A percentile compares a stretch with the other conserved stretches of the same genome.
These are phyloP conservation scores for Huntiella decipiens DNA, from an alignment of 2,329 filamentous ascomycete genomes.

Conservation along the genomic window DNA sequence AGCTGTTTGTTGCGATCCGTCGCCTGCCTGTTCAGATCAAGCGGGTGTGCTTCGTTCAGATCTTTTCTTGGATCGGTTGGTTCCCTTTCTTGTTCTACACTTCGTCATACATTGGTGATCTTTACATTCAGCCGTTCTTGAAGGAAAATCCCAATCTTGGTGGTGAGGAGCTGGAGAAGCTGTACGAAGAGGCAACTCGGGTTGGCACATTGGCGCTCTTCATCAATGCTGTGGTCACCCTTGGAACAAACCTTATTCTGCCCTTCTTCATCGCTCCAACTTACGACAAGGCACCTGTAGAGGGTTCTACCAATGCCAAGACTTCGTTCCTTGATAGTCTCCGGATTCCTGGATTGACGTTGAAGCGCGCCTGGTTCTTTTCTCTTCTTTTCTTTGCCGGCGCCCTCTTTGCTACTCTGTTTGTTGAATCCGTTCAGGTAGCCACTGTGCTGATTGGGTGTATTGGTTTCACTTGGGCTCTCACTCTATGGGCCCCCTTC, in stretches of 20 bases:
- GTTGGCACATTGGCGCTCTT: constrained; percentile 79
- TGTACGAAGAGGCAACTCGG: constrained; percentile 72
- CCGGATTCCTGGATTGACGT: constrained; percentile 64
- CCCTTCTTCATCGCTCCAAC: constrained; percentile 74
- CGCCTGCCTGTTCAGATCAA: constrained; percentile 65
- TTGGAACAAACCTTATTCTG: constrained; percentile 62
- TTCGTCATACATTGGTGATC: constrained; percentile 81
- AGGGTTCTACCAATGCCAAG: constrained; percentile 13
- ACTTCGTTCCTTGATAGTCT: constrained; percentile 37
- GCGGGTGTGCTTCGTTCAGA: constrained; percentile 64
- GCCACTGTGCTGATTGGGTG: constrained; percentile 64
- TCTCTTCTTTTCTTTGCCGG: constrained; percentile 68
- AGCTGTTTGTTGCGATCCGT: constrained; percentile 57
- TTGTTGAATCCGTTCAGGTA: constrained; percentile 50
- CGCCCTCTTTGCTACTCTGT: constrained; percentile 67
- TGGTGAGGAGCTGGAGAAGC: constrained; percentile 51
- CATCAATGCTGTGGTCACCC: constrained; percentile 70
- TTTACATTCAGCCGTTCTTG: constrained; percentile 74
- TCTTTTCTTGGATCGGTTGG: constrained; percentile 86
- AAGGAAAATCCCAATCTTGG: constrained; percentile 60
- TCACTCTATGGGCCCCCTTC: constrained; percentile 88
- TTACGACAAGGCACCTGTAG: constrained; percentile 29
- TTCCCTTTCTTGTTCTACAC: constrained; percentile 93
- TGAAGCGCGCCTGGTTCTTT: constrained; percentile 72
- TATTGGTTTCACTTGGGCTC: constrained; percentile 78